Percentiles rank a stretch among this genome's conserved stretches.
phyloP scores from a whole-genome alignment of 257 asterid genomes.

The Echites panduratus region DNA sequence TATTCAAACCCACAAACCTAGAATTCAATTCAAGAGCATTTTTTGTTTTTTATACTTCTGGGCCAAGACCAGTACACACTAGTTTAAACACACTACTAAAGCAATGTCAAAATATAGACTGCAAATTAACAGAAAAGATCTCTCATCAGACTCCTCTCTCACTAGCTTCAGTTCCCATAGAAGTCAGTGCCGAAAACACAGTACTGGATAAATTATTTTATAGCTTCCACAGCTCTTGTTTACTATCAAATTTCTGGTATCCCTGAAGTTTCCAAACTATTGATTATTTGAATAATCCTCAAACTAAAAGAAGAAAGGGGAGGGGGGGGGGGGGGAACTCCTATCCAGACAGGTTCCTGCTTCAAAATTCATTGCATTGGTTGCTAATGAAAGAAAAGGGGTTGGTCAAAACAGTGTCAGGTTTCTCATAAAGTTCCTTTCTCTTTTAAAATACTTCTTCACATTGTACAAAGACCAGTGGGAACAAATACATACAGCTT shows the following conservation, averaged over 20 bases:
- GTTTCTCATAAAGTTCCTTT: not conserved
- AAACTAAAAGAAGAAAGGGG: no score
- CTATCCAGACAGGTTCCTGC: not conserved
- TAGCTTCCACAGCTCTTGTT: not conserved
- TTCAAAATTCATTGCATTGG: not conserved
- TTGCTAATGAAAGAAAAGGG: not conserved
- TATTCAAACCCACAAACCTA: not conserved
- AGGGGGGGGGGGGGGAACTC: no score
- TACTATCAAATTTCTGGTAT: not conserved
- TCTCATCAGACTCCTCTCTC: not conserved
- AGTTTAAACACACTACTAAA: not conserved
- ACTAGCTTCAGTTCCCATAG: not conserved
- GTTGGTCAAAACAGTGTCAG: not conserved
- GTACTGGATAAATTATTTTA: not conserved
- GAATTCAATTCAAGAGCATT: not conserved
- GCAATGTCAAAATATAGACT: not conserved
- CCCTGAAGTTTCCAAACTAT: not conserved
- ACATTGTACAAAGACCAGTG: not conserved
- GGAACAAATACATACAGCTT: not conserved
- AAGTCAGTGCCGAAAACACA: not conserved
- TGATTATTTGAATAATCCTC: no score
- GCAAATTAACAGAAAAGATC: not conserved
- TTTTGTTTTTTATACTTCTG: not conserved
- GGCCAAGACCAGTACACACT: not conserved
- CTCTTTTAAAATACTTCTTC: not conserved